A percentile compares a stretch with the other conserved stretches of the same genome.
Conservation (phyloP, 2,329 filamentous ascomycete species). For the Microsporum audouinii region DNA sequence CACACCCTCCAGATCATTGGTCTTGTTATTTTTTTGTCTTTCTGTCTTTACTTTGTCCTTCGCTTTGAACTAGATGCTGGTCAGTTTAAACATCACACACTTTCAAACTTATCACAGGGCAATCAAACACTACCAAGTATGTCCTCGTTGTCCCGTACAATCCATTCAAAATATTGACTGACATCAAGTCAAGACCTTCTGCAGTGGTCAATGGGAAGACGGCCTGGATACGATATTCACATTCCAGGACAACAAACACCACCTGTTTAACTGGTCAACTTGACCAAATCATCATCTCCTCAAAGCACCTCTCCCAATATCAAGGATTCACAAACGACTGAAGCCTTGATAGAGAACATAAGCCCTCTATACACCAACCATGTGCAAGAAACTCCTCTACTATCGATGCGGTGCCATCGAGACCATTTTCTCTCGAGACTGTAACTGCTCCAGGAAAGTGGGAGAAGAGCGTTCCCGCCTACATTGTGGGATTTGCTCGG, state of each 20-base stretch:
- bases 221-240: not conserved
- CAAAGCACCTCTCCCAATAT: not conserved
- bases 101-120: too few relatives aligned
- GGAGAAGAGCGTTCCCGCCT: conserved; percentile 9
- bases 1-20: too few relatives aligned
- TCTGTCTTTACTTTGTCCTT: too few relatives aligned
- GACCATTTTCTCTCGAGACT: conserved; percentile 14
- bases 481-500: conserved; percentile 15
- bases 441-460: conserved; percentile 11
- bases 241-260: not conserved
- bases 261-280: not conserved
- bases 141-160: too few relatives aligned
- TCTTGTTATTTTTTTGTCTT: too few relatives aligned
- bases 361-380: conserved; percentile 3
- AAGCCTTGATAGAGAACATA: not conserved
- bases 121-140: too few relatives aligned
- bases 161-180: too few relatives aligned
- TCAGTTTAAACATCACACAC: too few relatives aligned
- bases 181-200: not conserved
- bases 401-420: conserved; percentile 16
- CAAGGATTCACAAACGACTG: not conserved
- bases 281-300: not conserved
- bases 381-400: conserved; percentile 15
- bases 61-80: too few relatives aligned
- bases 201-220: not conserved